phyloP scores from a whole-genome alignment of 2,329 filamentous ascomycete genomes.

The Rutstroemia sp. region DNA sequence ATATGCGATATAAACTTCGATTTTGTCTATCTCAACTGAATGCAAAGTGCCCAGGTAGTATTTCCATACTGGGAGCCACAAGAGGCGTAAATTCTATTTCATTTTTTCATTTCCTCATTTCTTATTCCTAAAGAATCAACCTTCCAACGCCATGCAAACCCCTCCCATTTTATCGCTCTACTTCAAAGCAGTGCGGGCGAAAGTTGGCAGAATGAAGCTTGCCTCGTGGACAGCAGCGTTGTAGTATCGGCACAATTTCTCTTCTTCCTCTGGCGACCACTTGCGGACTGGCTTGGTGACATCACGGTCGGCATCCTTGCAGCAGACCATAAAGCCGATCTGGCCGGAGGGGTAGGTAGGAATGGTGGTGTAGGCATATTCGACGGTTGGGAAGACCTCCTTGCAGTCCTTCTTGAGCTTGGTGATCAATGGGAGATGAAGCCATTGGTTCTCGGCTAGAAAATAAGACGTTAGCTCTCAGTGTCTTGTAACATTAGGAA shows the following conservation, averaged over 20 bases:
- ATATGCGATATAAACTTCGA: background rate
- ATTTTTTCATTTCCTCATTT: background rate
- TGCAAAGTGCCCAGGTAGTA: background rate
- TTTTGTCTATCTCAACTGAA: background rate
- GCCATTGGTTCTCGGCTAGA: conserved; percentile 97
- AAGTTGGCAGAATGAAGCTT: conserved; percentile 86
- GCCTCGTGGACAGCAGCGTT: conserved; percentile 95
- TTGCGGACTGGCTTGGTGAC: conserved; percentile 76
- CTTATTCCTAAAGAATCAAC: background rate
- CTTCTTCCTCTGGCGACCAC: conserved; percentile 83
- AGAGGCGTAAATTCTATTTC: background rate
- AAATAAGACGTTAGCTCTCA: conserved; percentile 9
- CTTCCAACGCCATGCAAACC: background rate
- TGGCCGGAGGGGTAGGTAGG: conserved; percentile 98
- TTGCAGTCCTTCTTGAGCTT: conserved; percentile 95
- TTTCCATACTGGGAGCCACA: background rate
- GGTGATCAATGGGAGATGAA: conserved; percentile 88
- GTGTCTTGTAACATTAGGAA: too few species aligned
- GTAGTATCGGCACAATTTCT: conserved; percentile 92
- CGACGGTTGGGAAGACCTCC: conserved; percentile 93
- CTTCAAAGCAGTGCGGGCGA: conserved; percentile 71
- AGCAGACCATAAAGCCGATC: conserved; percentile 99
- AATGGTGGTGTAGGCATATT: conserved; percentile 99
- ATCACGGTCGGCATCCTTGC: conserved; percentile 81
- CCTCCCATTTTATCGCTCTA: conserved; percentile 28